phyloP scores from a whole-genome alignment of 23 red algal genomes.

The Gracilariopsis chorda region DNA sequence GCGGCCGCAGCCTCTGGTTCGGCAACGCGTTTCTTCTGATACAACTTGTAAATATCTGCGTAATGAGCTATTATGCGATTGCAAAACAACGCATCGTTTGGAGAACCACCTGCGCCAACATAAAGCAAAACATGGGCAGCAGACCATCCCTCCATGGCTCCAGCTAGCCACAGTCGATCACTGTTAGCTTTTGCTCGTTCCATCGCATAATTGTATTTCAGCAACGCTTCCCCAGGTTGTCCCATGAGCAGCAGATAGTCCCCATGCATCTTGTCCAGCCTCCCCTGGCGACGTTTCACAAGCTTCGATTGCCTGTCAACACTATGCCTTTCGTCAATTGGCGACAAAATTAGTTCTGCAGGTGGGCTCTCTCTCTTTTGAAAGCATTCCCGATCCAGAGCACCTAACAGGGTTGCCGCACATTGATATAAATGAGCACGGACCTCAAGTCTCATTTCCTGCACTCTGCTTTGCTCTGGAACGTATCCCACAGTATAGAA shows the following conservation, averaged over 20 bases:
- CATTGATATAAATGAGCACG: constrained; percentile 69
- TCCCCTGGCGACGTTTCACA: constrained; percentile 56
- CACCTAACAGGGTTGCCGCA: constrained; percentile 53
- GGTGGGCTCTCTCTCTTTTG: constrained; percentile 33
- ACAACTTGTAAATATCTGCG: constrained; percentile 69
- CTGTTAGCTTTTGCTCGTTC: constrained; percentile 62
- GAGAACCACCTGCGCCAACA: constrained; percentile 21
- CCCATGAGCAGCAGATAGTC: constrained; percentile 72
- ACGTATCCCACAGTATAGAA: constrained; percentile 52
- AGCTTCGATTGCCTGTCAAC: constrained; percentile 71
- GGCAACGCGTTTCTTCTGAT: constrained; percentile 72
- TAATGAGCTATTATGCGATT: constrained; percentile 64
- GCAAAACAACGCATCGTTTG: constrained; percentile 11
- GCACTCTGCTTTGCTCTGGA: constrained; percentile 9
- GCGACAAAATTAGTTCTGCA: constrained; percentile 53
- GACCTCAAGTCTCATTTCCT: constrained; percentile 52
- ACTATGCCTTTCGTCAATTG: constrained; percentile 55
- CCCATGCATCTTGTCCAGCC: constrained; percentile 70
- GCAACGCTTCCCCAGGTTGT: constrained; percentile 41
- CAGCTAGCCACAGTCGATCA: constrained; percentile 76
- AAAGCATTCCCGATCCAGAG: constrained; percentile 28
- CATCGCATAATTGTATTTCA: constrained; percentile 65
- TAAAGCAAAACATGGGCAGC: constrained; percentile 59
- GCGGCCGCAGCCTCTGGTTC: constrained; percentile 70
- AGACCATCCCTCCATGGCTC: constrained; percentile 75